phyloP scores from a whole-genome alignment of 768 basidiomycete genomes.

The Amanita fuliginea region DNA sequence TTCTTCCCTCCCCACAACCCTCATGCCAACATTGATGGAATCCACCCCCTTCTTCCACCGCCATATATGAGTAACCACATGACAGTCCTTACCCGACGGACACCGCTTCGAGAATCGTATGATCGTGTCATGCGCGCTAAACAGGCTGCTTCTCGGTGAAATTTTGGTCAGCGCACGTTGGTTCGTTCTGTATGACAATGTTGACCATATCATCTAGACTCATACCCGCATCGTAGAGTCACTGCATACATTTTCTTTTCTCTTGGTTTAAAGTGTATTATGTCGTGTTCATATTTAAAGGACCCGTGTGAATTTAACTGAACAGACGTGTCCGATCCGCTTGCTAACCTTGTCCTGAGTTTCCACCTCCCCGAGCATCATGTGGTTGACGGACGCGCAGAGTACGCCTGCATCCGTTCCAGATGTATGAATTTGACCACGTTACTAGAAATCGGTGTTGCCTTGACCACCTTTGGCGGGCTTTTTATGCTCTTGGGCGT shows the following conservation, averaged over 20 bases:
- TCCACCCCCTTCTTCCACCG: slow-evolving; percentile 62
- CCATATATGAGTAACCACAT: slow-evolving; percentile 65
- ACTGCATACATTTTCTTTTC: background rate
- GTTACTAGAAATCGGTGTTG: slow-evolving; percentile 82
- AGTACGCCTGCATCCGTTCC: slow-evolving; percentile 25
- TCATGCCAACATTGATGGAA: slow-evolving; percentile 40
- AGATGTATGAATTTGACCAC: background rate
- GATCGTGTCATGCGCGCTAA: slow-evolving; percentile 57
- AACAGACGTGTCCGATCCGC: background rate
- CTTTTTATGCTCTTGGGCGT: slow-evolving; percentile 96
- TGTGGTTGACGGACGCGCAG: slow-evolving; percentile 63
- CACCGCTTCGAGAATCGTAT: slow-evolving; percentile 59
- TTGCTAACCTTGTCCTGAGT: slow-evolving; percentile 4
- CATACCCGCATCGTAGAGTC: background rate
- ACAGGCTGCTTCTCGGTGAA: slow-evolving; percentile 19
- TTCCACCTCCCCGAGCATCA: slow-evolving; percentile 16
- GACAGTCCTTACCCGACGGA: slow-evolving; percentile 52
- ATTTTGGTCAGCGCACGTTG: background rate
- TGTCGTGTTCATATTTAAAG: background rate
- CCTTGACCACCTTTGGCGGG: slow-evolving; percentile 88
- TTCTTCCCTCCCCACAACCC: slow-evolving; percentile 59
- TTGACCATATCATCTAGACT: background rate
- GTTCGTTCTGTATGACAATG: background rate
- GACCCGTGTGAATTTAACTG: slow-evolving; percentile 1
- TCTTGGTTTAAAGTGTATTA: slow-evolving; percentile 1